phyloP scores from a whole-genome alignment of 129 eudicot genomes.

The Flaveria trinervia region DNA sequence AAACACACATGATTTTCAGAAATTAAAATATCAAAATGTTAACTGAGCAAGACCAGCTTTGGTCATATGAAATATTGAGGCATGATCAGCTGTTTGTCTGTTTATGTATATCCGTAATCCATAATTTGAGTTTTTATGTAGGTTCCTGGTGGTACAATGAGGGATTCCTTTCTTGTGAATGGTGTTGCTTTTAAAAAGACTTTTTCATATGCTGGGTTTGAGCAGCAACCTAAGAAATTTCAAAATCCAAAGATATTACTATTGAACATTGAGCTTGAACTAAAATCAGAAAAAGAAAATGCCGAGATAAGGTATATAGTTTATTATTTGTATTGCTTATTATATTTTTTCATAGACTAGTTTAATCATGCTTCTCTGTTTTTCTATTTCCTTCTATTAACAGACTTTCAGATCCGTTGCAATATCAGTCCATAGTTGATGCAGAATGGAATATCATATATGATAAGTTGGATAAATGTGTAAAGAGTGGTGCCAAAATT shows the following conservation, averaged over 20 bases:
- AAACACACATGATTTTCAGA: neutral
- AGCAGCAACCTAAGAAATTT: slow-evolving; percentile 97
- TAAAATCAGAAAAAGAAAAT: slow-evolving; percentile 98
- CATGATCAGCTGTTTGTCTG: neutral
- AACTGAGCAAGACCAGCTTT: neutral
- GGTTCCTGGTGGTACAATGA: slow-evolving; percentile 98
- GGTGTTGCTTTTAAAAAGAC: slow-evolving; percentile 98
- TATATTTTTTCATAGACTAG: neutral
- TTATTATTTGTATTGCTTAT: neutral
- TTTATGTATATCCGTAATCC: neutral
- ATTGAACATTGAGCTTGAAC: slow-evolving; percentile 89
- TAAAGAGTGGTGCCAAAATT: slow-evolving; percentile 86
- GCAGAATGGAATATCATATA: slow-evolving; percentile 99
- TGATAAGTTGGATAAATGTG: slow-evolving; percentile 98
- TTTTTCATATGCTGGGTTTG: slow-evolving; percentile 98
- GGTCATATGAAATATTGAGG: slow-evolving; percentile 1
- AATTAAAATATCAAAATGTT: neutral
- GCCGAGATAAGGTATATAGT: slow-evolving; percentile 81
- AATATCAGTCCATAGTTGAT: slow-evolving; percentile 97
- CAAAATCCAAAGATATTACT: slow-evolving; percentile 77
- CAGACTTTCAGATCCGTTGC: slow-evolving; percentile 91
- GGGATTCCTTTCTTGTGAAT: slow-evolving; percentile 92
- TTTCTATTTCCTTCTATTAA: slow-evolving; percentile 2
- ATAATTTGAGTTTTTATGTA: slow-evolving; percentile 29
- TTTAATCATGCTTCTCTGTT: slow-evolving; percentile 1